phyloP scores from a whole-genome alignment of 768 basidiomycete species.

The Suillus brevipes region DNA sequence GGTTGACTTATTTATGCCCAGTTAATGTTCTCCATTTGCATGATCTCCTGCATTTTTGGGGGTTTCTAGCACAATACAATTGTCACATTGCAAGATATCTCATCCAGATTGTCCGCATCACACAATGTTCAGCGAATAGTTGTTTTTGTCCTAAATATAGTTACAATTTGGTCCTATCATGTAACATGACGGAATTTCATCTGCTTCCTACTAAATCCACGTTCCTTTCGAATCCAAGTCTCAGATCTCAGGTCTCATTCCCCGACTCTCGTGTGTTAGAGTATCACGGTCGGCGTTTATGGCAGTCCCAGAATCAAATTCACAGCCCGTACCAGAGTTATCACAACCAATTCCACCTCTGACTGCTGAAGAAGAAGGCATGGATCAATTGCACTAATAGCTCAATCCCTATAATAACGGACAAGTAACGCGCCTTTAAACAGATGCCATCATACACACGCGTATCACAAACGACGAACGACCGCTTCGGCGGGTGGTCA shows the following conservation, averaged over 20 bases:
- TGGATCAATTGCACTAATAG: conserved; percentile 9
- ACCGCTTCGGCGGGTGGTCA: conserved; percentile 72
- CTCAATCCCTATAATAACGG: conserved; percentile 10
- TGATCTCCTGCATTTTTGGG: background rate
- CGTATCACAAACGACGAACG: conserved; percentile 85
- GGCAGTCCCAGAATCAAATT: conserved; percentile 2
- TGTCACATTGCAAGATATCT: background rate
- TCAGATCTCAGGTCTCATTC: background rate
- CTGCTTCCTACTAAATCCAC: background rate
- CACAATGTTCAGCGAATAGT: background rate
- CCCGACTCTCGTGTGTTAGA: background rate
- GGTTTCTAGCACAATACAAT: background rate
- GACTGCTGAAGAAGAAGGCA: conserved; percentile 67
- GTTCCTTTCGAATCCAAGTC: background rate
- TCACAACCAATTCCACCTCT: conserved; percentile 41
- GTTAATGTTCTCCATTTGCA: background rate
- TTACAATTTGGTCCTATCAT: background rate
- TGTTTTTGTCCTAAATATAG: conserved; percentile 1
- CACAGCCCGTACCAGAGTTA: conserved; percentile 11
- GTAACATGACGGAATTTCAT: background rate
- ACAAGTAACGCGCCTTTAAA: conserved; percentile 15
- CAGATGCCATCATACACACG: conserved; percentile 78
- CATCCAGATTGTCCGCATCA: background rate
- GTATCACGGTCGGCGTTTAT: background rate
- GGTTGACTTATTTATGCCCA: conserved; percentile 38